Conservation (phyloP, 176 grass and related monocot species). For the Juncus inflexus region DNA sequence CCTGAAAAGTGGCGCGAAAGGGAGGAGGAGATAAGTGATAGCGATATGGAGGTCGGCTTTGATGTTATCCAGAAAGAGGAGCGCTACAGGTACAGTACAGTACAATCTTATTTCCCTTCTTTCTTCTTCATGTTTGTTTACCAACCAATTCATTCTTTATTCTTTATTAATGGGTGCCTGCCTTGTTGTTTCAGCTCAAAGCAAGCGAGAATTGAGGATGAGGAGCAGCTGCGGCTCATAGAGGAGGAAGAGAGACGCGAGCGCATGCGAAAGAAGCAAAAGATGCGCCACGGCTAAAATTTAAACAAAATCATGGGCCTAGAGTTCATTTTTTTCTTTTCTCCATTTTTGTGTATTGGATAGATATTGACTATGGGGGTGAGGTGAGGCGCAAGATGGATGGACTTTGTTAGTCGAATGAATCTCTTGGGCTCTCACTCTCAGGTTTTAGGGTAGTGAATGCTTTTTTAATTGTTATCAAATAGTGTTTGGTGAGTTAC, state of each 20-base stretch:
- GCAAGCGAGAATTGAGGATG: conserved; percentile 62
- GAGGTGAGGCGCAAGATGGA: background rate
- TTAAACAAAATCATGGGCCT: background rate
- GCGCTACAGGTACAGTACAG: conserved; percentile 44
- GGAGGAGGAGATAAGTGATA: conserved; percentile 46
- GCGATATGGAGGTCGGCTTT: conserved; percentile 74
- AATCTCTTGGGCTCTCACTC: no score
- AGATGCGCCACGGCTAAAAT: conserved; percentile 25
- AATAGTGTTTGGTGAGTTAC: no score
- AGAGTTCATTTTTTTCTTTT: background rate
- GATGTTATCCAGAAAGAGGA: conserved; percentile 76
- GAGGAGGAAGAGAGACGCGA: conserved; percentile 48
- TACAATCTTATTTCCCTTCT: background rate
- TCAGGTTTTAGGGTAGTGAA: no score
- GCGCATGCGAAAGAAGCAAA: conserved; percentile 41
- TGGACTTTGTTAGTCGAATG: conserved; percentile 11
- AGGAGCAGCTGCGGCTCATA: conserved; percentile 58
- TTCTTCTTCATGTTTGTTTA: background rate
- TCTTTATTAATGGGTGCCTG: background rate
- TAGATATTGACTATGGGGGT: background rate
- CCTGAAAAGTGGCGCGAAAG: conserved; percentile 38
- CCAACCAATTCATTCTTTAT: conserved; percentile 1
- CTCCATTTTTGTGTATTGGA: background rate
- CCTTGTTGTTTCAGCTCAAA: conserved; percentile 34
- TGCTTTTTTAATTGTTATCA: no score